Evolutionary conservation across 768 basidiomycete species (phyloP), one percentile per base, ranked within the genome.

Genomic region (Pholiota microspora): DNA sequence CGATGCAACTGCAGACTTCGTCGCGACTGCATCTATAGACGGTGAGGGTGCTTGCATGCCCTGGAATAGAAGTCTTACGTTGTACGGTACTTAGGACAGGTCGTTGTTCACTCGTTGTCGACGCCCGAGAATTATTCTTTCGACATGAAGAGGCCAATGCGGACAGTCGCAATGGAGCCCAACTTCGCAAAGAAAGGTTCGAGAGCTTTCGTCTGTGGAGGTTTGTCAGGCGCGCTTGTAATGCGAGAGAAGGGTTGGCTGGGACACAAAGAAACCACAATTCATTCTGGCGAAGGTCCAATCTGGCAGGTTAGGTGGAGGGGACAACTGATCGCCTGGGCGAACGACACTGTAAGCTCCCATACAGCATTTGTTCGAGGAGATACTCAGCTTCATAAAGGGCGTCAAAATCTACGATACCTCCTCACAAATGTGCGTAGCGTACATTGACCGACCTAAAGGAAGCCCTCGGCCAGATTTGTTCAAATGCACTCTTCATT

Each of bases 201-300:
- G 7, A 80, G 92, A 18, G 81, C 89, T 0, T 88, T 97, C 61
- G 89, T 97, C 9, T 92, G 89, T 52, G 97, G 96, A 18, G 97
- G 97, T 7, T 80, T 96, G 79, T 88, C 92, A 0, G 96, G 97
- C 3, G 84, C 79, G 18, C 73, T 99, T 24, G 76, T 91, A n/a
- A 63, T 97, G 61, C 84, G 90, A 59, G 96, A 98, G 75, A 98
- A 97, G 66, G 92, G 94, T 5, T 98, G 97, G 95, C 72, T 98
- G 1, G 94, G 96, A 0, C 91, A 97, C 63, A 97, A 92, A 64
- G 94, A 96, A 67, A 91, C 87, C 0, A 69, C 87, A 5, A 67
- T 97, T 16, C 88, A 94, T 64, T 77, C 67, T 4, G 90, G 88
- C 3, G 97, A 98, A 71, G 97, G 96, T 9, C 92, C 97, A 0